Evolutionary conservation across 2,329 filamentous ascomycete species (phyloP), one percentile per base, ranked within the genome.

Genomic region (Fonsecaea pugnacius): DNA sequence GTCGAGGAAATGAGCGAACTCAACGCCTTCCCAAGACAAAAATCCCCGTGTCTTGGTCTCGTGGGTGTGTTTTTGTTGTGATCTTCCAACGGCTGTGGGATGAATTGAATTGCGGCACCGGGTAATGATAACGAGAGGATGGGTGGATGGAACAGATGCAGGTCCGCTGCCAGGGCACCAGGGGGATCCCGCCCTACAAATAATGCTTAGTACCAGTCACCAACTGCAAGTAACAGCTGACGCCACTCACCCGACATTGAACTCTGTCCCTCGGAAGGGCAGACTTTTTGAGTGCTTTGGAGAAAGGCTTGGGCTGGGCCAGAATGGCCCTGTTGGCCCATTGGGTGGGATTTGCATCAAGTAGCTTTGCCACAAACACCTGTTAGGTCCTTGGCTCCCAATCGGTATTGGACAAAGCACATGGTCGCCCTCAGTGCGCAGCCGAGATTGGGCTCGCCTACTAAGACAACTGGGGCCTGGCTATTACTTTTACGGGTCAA

Each of bases 71-170:
- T 6, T 6, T 43, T 43, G 38, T 43, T 43, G 38, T 43, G 16
- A 18, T 43, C n/a, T 38, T 38, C 36, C 36, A 38, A 38, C 36
- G 36, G 36, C 10, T 16, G 27, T 16, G 36, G 36, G 36, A 38
- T 16, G 36, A 40, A 40, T 40, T n/a, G 36, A 40, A 40, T 40
- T 14, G 36, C 36, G 36, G 36, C 38, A 43, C 38, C 38, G 38
- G 38, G 38, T 18, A 43, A 43, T n/a, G 38, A 43, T 18, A 43
- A 43, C 38, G 38, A 43, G 38, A 43, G 38, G 38, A 43, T 43
- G 38, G 38, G 18, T 43, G 38, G 16, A 43, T 18, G 14, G 38
- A 43, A 27, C 27, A 30, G 27, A 30, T 6, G n/a, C 38, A 38
- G 36, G 36, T 38, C 38, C 16, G 38, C 38, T 43, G 38, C 27